phyloP scores from a whole-genome alignment of 164 flowering plant genomes.

The Buxus sempervirens region DNA sequence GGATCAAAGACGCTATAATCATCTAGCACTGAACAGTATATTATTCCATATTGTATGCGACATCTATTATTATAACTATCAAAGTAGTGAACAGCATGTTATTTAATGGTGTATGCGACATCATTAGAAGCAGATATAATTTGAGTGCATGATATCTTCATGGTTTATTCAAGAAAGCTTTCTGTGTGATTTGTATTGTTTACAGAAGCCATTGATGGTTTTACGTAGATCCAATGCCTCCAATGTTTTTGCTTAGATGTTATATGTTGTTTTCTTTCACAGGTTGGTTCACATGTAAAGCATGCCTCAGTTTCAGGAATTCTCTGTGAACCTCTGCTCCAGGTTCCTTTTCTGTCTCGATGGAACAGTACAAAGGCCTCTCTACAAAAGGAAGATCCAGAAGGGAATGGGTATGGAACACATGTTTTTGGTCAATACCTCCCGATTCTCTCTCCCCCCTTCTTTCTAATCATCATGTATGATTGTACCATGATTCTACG shows the following conservation, averaged over 20 bases:
- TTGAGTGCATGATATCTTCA: too few species aligned
- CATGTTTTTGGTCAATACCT: neutral
- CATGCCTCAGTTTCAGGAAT: constrained; percentile 31
- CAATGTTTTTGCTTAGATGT: neutral
- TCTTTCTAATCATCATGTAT: neutral
- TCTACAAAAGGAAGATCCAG: constrained; percentile 35
- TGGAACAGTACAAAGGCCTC: constrained; percentile 43
- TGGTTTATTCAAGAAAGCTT: neutral
- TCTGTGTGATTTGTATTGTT: neutral
- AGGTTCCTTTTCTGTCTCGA: constrained; percentile 28
- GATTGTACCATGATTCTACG: neutral
- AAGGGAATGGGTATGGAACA: constrained; percentile 33
- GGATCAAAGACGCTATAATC: neutral
- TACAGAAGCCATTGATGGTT: neutral
- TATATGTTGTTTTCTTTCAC: neutral
- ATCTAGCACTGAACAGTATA: too few species aligned
- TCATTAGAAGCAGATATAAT: too few species aligned
- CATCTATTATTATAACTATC: too few species aligned
- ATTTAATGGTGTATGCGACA: too few species aligned
- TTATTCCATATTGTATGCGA: too few species aligned
- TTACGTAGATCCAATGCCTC: neutral
- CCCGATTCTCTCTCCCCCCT: neutral
- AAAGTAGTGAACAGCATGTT: too few species aligned
- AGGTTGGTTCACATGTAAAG: constrained; percentile 24
- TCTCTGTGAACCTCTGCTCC: constrained; percentile 26